These are phyloP conservation scores for Polyporus tsugae DNA, from an alignment of 1,284 basidiomycete species.

Conservation along the genomic window DNA sequence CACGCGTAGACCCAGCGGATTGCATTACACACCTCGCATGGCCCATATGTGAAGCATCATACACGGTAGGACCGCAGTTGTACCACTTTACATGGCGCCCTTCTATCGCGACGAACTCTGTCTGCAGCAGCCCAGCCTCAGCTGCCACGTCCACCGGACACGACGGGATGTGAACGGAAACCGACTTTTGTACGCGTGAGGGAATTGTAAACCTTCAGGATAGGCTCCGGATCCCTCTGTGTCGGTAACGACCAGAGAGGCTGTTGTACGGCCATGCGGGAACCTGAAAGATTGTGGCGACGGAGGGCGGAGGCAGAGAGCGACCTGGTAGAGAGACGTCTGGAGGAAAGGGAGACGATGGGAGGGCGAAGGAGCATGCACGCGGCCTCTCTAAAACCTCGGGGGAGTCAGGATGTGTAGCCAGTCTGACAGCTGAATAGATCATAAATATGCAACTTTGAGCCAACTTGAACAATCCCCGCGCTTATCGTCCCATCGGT, in stretches of 20 bases:
- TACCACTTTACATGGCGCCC: constrained; percentile 98
- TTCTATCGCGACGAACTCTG: constrained; percentile 83
- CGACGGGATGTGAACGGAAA: constrained; percentile 25
- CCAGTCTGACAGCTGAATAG: constrained; percentile 8
- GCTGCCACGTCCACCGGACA: constrained; percentile 17
- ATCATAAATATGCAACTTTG: background rate
- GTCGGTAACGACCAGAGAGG: constrained; percentile 65
- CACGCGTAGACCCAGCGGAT: background rate
- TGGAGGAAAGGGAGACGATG: constrained; percentile 10
- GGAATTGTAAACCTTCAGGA: constrained; percentile 93
- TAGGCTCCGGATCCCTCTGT: constrained; percentile 60
- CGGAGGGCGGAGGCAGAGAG: constrained; percentile 15
- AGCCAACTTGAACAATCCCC: background rate
- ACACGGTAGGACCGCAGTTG: constrained; percentile 99
- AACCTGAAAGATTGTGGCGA: constrained; percentile 11
- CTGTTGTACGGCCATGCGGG: constrained; percentile 52
- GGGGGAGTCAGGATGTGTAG: constrained; percentile 16
- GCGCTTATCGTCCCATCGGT: constrained; percentile 8
- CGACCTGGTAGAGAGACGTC: constrained; percentile 10
- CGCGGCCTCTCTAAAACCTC: constrained; percentile 13
- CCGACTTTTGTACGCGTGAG: constrained; percentile 90
- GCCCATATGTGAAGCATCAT: constrained; percentile 98
- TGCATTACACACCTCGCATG: constrained; percentile 83
- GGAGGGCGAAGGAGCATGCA: constrained; percentile 19
- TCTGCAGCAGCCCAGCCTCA: constrained; percentile 51